Conservation (phyloP, 495 filamentous ascomycete species). For the Penicillium malachiteum region DNA sequence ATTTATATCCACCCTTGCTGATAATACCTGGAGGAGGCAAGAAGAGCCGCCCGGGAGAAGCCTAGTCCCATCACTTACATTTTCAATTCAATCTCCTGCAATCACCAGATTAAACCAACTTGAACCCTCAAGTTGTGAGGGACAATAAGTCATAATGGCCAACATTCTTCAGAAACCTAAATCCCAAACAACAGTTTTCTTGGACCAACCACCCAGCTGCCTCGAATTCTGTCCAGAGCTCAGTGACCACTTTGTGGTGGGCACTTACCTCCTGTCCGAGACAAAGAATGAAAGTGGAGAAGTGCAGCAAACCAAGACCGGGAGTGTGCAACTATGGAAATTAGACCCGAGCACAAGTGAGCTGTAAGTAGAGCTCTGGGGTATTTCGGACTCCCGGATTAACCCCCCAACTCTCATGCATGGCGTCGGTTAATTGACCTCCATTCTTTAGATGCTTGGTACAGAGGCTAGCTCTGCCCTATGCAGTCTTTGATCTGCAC, state of each 20-base stretch:
- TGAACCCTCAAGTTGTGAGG: background rate
- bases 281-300: conserved; percentile 31
- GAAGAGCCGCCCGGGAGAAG: background rate
- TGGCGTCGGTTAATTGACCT: background rate
- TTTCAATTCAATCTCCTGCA: conserved; percentile 3
- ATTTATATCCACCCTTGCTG: background rate
- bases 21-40: background rate
- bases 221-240: conserved; percentile 71
- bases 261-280: conserved; percentile 78
- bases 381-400: background rate
- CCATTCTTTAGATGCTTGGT: conserved; percentile 30
- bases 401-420: background rate
- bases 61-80: background rate
- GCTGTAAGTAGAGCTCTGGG: conserved; percentile 46
- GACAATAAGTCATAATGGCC: conserved; percentile 9
- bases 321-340: conserved; percentile 67
- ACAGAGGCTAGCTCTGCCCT: conserved; percentile 54
- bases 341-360: conserved; percentile 39
- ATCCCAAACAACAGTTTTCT: conserved; percentile 37
- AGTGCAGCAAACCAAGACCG: conserved; percentile 60
- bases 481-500: conserved; percentile 81
- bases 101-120: background rate
- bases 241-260: conserved; percentile 71
- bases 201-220: conserved; percentile 74
- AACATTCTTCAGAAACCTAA: conserved; percentile 23